These are phyloP conservation scores for Penicillium sclerotiorum DNA, from an alignment of 2,329 filamentous ascomycete species.

Conservation along the genomic window DNA sequence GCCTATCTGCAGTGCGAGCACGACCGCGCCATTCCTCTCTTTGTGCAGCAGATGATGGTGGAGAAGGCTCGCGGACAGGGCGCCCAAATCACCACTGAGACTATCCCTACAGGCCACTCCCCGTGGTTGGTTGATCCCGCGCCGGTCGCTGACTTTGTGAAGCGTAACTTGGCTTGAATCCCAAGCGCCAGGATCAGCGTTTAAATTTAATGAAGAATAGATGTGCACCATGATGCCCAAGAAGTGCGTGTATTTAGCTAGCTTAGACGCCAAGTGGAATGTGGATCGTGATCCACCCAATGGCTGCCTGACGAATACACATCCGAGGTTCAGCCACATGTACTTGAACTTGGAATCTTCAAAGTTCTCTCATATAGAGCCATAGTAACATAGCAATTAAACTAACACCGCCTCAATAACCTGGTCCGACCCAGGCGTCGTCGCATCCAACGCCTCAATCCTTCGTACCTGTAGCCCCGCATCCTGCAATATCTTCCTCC, in stretches of 20 bases:
- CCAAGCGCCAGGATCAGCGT: neutral
- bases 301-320: too few relatives aligned
- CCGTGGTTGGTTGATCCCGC: constrained; percentile 31
- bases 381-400: neutral
- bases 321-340: too few relatives aligned
- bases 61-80: constrained; percentile 31
- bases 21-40: constrained; percentile 33
- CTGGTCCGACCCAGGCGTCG: neutral
- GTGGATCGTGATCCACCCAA: too few relatives aligned
- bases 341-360: too few relatives aligned
- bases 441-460: neutral
- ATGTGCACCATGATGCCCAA: too few relatives aligned
- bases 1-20: constrained; percentile 34
- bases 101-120: constrained; percentile 29
- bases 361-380: too few relatives aligned
- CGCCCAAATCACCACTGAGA: constrained; percentile 33
- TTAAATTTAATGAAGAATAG: neutral
- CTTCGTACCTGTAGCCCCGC: neutral
- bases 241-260: too few relatives aligned
- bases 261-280: too few relatives aligned
- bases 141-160: neutral
- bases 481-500: neutral
- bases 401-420: neutral
- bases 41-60: constrained; percentile 35
- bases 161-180: neutral